A percentile compares a stretch with the other conserved stretches of the same genome.
Conservation (phyloP, 208 protist species). For the Leishmania braziliensis region DNA sequence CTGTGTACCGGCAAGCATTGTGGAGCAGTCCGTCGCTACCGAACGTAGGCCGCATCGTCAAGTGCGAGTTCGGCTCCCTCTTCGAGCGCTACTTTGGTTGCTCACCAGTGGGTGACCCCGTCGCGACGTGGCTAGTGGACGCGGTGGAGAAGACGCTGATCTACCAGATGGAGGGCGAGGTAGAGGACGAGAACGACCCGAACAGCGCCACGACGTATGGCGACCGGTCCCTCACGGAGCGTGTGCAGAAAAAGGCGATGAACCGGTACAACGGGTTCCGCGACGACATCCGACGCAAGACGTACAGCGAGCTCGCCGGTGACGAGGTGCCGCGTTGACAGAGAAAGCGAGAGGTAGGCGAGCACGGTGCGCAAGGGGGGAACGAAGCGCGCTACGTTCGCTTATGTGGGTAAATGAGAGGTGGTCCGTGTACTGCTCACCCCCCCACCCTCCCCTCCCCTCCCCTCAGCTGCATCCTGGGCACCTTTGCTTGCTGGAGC, state of each 20-base stretch:
- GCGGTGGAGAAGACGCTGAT: slow-evolving; percentile 75
- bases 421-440: not conserved
- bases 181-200: slow-evolving; percentile 91
- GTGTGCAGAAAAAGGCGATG: slow-evolving; percentile 92
- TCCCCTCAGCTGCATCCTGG: not conserved
- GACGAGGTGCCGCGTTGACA: slow-evolving; percentile 66
- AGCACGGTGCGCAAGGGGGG: too few species aligned
- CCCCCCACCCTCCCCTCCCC: too few species aligned
- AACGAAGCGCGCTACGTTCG: not conserved
- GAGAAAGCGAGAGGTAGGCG: not conserved
- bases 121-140: slow-evolving; percentile 76
- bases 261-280: slow-evolving; percentile 87
- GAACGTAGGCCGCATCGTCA: slow-evolving; percentile 49
- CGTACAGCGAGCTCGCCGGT: slow-evolving; percentile 76
- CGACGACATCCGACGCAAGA: slow-evolving; percentile 78
- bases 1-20: slow-evolving; percentile 81
- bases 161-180: slow-evolving; percentile 85
- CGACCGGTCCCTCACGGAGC: slow-evolving; percentile 75
- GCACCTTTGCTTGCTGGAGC: not conserved
- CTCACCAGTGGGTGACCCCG: slow-evolving; percentile 59
- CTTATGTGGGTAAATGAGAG: not conserved
- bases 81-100: slow-evolving; percentile 72
- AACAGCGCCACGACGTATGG: slow-evolving; percentile 88
- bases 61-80: slow-evolving; percentile 58
- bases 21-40: slow-evolving; percentile 78